Evolutionary conservation across 768 basidiomycete species (phyloP).

Genomic region (Amanita rubescens): DNA sequence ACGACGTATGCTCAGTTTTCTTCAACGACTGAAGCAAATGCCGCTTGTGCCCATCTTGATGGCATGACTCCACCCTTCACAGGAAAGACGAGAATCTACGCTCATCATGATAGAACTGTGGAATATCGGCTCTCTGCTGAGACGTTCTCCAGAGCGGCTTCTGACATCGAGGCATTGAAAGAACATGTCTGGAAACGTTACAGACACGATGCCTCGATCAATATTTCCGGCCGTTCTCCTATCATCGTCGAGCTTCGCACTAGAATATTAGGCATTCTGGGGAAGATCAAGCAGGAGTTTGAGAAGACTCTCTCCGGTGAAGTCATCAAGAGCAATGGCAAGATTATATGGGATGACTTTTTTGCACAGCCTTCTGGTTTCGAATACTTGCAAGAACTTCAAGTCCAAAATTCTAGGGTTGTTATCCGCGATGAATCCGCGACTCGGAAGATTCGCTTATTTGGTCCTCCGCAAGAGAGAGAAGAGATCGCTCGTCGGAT

Average conservation of each 20-base stretch:
- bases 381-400: constrained; percentile 37
- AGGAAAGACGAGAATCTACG: constrained; percentile 39
- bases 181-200: constrained; percentile 24
- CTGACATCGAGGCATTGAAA: constrained; percentile 41
- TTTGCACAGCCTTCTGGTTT: constrained; percentile 38
- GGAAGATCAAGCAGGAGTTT: constrained; percentile 49
- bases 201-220: constrained; percentile 18
- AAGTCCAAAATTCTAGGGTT: constrained; percentile 30
- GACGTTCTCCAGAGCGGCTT: constrained; percentile 31
- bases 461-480: constrained; percentile 41
- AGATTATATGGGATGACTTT: constrained; percentile 59
- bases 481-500: constrained; percentile 35
- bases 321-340: constrained; percentile 40
- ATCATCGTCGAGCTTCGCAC: constrained; percentile 43
- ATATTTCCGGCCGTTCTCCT: constrained; percentile 13
- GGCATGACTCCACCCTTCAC: constrained; percentile 35
- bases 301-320: constrained; percentile 62
- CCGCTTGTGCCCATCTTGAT: constrained; percentile 42
- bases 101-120: constrained; percentile 48
- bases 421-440: constrained; percentile 33
- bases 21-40: constrained; percentile 42
- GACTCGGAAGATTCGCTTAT: constrained; percentile 43
- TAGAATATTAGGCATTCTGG: constrained; percentile 41
- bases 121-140: constrained; percentile 32
- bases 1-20: constrained; percentile 52